Percentiles rank a stretch among this genome's conserved stretches.
phyloP scores from a whole-genome alignment of 768 basidiomycete genomes.

The Leccinum aurantiacum region DNA sequence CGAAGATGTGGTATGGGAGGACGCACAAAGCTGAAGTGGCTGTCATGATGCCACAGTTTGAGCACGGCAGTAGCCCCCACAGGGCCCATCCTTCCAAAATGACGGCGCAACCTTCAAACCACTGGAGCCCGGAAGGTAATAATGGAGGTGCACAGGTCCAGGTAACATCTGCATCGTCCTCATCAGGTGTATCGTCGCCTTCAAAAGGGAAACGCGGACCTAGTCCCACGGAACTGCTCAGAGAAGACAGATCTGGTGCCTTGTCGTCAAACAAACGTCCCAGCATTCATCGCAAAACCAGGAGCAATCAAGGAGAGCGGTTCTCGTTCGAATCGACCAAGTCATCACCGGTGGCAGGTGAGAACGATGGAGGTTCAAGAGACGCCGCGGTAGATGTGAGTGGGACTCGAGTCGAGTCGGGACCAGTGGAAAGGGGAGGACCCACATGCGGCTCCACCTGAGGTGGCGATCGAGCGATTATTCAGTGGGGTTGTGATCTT shows the following conservation, averaged over 20 bases:
- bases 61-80: slow-evolving; percentile 1
- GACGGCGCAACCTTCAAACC: slow-evolving; percentile 2
- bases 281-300: slow-evolving; percentile 53
- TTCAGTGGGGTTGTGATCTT: slow-evolving; percentile 6
- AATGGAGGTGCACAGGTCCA: slow-evolving; percentile 6
- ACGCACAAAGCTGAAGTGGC: slow-evolving; percentile 1
- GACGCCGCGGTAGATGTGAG: background rate
- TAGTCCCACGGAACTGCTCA: slow-evolving; percentile 68
- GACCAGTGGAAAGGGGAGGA: slow-evolving; percentile 12
- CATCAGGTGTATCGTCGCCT: slow-evolving; percentile 29
- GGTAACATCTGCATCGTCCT: slow-evolving; percentile 11
- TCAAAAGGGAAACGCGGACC: slow-evolving; percentile 62
- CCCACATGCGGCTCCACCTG: slow-evolving; percentile 3
- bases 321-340: slow-evolving; percentile 15
- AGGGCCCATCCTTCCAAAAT: slow-evolving; percentile 11
- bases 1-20: slow-evolving; percentile 7
- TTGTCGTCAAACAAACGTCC: slow-evolving; percentile 62
- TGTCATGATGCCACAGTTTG: slow-evolving; percentile 1
- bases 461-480: slow-evolving; percentile 14
- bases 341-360: slow-evolving; percentile 10
- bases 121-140: slow-evolving; percentile 7
- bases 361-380: slow-evolving; percentile 8
- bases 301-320: slow-evolving; percentile 10
- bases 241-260: slow-evolving; percentile 59
- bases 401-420: slow-evolving; percentile 3